These are phyloP conservation scores for Tetradesmus obliquus DNA, from an alignment of 139 green algal species.

Conservation along the genomic window DNA sequence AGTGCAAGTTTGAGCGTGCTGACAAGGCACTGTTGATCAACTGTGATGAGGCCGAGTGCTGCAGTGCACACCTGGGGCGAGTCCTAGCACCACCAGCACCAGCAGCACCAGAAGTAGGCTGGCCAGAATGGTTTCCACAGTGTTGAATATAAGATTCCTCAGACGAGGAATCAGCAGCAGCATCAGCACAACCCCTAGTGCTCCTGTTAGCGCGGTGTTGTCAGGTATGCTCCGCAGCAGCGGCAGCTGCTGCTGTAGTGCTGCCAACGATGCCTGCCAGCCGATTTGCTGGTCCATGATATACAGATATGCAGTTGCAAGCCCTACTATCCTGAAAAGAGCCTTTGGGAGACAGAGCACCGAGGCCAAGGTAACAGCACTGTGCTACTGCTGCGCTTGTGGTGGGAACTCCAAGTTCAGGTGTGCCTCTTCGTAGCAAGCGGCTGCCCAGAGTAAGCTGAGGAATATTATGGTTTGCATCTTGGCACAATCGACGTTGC, in stretches of 20 bases:
- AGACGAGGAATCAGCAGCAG: slow-evolving; percentile 8
- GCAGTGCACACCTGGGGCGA: slow-evolving; percentile 3
- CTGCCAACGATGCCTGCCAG: not conserved
- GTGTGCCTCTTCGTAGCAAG: not conserved
- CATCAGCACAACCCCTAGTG: not conserved
- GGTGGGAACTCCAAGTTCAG: not conserved
- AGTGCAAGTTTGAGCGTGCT: too few relatives aligned
- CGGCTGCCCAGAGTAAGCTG: not conserved
- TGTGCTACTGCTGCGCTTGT: not conserved
- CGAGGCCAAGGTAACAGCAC: not conserved
- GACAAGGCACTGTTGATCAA: too few relatives aligned
- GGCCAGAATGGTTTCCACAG: slow-evolving; percentile 23
- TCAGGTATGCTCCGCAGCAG: not conserved
- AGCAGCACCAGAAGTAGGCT: slow-evolving; percentile 39
- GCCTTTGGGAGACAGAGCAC: not conserved
- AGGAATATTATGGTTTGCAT: not conserved
- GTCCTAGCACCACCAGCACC: slow-evolving; percentile 21
- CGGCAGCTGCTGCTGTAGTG: not conserved
- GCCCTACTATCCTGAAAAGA: not conserved
- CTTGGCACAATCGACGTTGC: not conserved
- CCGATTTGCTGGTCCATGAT: not conserved
- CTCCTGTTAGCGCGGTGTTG: not conserved
- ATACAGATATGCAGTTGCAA: not conserved
- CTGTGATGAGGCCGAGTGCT: too few relatives aligned
- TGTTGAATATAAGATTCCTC: not conserved